Percentiles rank a stretch among this genome's conserved stretches.
phyloP scores from a whole-genome alignment of 768 basidiomycete species.

The Cystobasidium ongulense region DNA sequence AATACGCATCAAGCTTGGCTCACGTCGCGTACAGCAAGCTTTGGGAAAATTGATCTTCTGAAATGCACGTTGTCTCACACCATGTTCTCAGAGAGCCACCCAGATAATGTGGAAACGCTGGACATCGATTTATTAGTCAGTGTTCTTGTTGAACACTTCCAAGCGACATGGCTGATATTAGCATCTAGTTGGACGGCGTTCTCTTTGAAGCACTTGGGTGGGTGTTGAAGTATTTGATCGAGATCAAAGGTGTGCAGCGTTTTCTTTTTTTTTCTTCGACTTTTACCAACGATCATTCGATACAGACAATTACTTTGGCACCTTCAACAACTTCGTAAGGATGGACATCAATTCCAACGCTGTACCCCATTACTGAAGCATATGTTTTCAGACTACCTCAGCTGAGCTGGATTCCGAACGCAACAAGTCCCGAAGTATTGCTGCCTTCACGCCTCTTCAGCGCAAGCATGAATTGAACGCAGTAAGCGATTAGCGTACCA shows the following conservation, averaged over 20 bases:
- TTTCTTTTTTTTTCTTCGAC: background rate
- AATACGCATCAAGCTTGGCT: constrained; percentile 70
- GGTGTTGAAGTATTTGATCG: constrained; percentile 80
- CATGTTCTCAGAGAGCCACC: constrained; percentile 60
- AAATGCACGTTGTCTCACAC: constrained; percentile 62
- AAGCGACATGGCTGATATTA: constrained; percentile 15
- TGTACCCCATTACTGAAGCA: background rate
- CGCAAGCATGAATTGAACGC: background rate
- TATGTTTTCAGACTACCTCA: background rate
- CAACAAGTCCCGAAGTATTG: background rate
- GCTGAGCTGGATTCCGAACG: background rate
- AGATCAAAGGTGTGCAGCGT: constrained; percentile 50
- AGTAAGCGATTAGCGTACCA: background rate
- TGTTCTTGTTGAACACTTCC: background rate
- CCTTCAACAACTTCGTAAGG: constrained; percentile 86
- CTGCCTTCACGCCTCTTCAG: background rate
- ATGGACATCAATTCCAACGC: background rate
- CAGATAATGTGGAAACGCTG: constrained; percentile 70
- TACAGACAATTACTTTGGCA: constrained; percentile 80
- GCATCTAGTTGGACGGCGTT: constrained; percentile 51
- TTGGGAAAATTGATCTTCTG: constrained; percentile 58
- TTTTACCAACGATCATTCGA: background rate
- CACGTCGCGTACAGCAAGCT: constrained; percentile 54
- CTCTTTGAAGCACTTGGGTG: constrained; percentile 71
- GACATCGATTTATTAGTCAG: constrained; percentile 59